Conservation (phyloP, 2,329 filamentous ascomycete genomes). For the Penicillium sp. region DNA sequence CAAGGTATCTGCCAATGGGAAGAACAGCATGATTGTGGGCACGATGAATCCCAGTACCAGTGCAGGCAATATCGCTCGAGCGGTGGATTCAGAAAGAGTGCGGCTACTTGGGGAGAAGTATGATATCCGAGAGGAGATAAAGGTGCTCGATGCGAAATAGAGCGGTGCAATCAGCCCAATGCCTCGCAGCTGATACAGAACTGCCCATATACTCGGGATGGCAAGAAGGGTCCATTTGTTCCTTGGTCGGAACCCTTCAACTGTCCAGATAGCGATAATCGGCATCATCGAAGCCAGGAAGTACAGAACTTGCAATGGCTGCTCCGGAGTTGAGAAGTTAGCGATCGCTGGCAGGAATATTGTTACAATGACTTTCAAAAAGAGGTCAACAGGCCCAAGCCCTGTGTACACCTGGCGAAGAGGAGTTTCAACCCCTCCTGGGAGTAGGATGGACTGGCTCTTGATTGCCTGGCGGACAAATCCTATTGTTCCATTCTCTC, state of each 20-base stretch:
- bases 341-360: slow-evolving; percentile 10
- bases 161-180: slow-evolving; percentile 24
- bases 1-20: slow-evolving; percentile 14
- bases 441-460: neutral
- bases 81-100: slow-evolving; percentile 16
- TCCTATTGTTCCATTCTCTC: slow-evolving; percentile 9
- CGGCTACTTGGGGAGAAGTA: slow-evolving; percentile 17
- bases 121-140: slow-evolving; percentile 2
- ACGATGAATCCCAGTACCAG: slow-evolving; percentile 25
- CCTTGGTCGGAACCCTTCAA: slow-evolving; percentile 15
- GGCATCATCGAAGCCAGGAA: slow-evolving; percentile 14
- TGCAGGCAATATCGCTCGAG: slow-evolving; percentile 23
- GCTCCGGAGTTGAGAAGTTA: slow-evolving; percentile 3
- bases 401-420: slow-evolving; percentile 12
- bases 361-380: slow-evolving; percentile 7
- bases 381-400: slow-evolving; percentile 1
- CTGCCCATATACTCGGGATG: slow-evolving; percentile 14
- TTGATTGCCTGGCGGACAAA: slow-evolving; percentile 3
- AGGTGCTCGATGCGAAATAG: slow-evolving; percentile 23
- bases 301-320: slow-evolving; percentile 12
- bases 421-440: neutral
- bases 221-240: slow-evolving; percentile 17
- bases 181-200: slow-evolving; percentile 17
- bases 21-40: slow-evolving; percentile 26
- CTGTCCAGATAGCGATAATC: slow-evolving; percentile 13